These are phyloP conservation scores for Clavispora asparagi DNA, from an alignment of 805 yeast genomes.

Conservation along the genomic window DNA sequence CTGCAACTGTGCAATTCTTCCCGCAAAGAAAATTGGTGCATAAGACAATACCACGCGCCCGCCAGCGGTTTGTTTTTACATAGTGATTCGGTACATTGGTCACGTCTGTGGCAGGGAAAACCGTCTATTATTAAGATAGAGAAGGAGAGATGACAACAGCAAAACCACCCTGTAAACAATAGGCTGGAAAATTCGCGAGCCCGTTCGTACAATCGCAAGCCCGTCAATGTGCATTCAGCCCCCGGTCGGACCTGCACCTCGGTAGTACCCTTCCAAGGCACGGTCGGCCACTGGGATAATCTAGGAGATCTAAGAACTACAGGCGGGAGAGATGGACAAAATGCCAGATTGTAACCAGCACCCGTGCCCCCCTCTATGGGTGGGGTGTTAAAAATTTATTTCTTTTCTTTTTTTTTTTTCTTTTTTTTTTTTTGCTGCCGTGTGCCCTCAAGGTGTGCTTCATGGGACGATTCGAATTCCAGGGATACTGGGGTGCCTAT, in stretches of 20 bases:
- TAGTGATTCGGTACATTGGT: not conserved
- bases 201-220: not conserved
- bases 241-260: not conserved
- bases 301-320: no score
- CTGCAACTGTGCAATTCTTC: not conserved
- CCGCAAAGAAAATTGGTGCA: not conserved
- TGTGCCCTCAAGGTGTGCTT: no score
- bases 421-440: no score
- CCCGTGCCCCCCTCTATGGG: no score
- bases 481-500: no score
- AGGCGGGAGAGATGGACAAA: no score
- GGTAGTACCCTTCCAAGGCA: not conserved
- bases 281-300: no score
- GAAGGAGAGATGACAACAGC: not conserved
- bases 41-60: not conserved
- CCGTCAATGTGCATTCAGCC: not conserved
- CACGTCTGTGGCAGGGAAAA: no score
- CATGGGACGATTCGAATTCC: no score
- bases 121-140: not conserved
- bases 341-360: no score
- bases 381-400: no score
- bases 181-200: not conserved
- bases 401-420: no score
- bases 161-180: not conserved
- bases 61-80: not conserved